Evolutionary conservation across 2,329 filamentous ascomycete genomes (phyloP), one percentile per base, ranked within the genome.

Genomic region (Fusarium equiseti): DNA sequence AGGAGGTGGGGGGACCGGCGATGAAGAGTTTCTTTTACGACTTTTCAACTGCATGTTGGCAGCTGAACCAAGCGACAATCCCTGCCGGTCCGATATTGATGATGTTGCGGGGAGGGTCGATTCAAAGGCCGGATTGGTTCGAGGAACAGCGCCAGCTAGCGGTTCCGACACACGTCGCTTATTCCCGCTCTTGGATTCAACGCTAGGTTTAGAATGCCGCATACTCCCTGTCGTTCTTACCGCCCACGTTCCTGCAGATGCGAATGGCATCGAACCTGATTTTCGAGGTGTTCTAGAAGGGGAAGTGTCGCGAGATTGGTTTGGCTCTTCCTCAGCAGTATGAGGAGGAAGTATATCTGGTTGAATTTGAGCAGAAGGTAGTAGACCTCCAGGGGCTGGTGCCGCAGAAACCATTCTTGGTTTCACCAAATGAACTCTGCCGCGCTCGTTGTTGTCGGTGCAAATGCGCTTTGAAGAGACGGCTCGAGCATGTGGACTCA

Each of bases 251-350:
- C 81, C 82, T 18, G 88, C 83, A 3, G 88, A 87, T 64, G 83
- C 83, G 64, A 91, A 88, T 58, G 89, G 87, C 83, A 88, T 86
- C 18, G 89, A 90, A 27, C 88, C 80, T 18, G 89, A 89, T 63
- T 86, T 84, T 57, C 82, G 83, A 15, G 85, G 80, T 53, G 78
- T 81, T 71, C 83, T 85, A 10, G 83, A 80, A 4, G 83, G 82
- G 3, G 82, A 83, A 29, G 78, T 78, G 40, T 84, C 81, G 4
- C 78, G 75, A 3, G 79, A 73, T 63, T 75, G 59, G 31, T 50
- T 44, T 31, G 66, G 63, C 13, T 67, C 53, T 35, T 73, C 51
- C 22, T 24, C 32, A 26, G 32, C 35, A 27, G 58, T 27, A 15
- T 61, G 58, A 31, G 55, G 49, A 12, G 70, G 57, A 26, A 50